A percentile compares a stretch with the other conserved stretches of the same genome.
phyloP scores from a whole-genome alignment of 345 rosid genomes.

The Acer yangbiense region DNA sequence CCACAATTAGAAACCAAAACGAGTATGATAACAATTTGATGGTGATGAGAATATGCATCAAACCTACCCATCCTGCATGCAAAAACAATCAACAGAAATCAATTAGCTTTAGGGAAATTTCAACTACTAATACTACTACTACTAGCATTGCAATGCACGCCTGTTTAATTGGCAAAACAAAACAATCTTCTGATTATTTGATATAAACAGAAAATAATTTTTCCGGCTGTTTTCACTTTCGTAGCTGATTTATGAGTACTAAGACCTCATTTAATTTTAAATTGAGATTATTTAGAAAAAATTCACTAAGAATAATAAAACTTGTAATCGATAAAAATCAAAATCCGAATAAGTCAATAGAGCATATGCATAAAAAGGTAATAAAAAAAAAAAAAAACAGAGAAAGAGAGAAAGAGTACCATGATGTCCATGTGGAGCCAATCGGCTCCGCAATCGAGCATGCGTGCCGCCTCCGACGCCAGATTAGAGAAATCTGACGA shows the following conservation, averaged over 20 bases:
- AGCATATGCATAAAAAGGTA: background rate
- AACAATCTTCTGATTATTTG: no score
- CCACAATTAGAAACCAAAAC: slow-evolving; percentile 18
- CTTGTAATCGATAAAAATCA: background rate
- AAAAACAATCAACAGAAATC: slow-evolving; percentile 17
- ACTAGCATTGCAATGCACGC: background rate
- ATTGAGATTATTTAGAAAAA: no score
- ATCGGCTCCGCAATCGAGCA: slow-evolving; percentile 81
- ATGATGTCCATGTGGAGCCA: slow-evolving; percentile 99
- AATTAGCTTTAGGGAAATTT: background rate
- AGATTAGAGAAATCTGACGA: slow-evolving; percentile 90
- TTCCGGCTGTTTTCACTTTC: no score
- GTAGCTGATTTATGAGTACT: no score
- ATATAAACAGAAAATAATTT: no score
- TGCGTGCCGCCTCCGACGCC: slow-evolving; percentile 85
- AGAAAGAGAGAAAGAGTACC: slow-evolving; percentile 40
- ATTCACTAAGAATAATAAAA: no score
- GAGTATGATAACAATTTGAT: background rate
- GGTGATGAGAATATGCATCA: slow-evolving; percentile 20
- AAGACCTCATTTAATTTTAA: no score
- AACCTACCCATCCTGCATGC: slow-evolving; percentile 79
- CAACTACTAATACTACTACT: background rate
- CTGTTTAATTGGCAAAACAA: no score
- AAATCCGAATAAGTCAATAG: background rate
- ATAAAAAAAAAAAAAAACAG: background rate